A percentile compares a stretch with the other conserved stretches of the same genome.
These are phyloP conservation scores for Quercus lobata DNA, from an alignment of 331 rosid genomes.

Conservation along the genomic window DNA sequence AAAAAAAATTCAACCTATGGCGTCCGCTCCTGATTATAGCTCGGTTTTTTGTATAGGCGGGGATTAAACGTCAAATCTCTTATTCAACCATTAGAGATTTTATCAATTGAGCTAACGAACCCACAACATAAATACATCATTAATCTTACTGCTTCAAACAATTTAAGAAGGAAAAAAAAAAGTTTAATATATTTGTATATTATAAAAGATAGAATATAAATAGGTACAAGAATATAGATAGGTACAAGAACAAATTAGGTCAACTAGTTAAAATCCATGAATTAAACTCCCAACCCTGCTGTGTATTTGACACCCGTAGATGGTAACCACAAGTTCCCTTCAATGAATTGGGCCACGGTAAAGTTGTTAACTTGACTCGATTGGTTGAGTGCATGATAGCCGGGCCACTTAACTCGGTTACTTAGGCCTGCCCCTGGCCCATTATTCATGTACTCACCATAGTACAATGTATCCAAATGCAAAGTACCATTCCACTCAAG, in stretches of 20 bases:
- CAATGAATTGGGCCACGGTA: slow-evolving; percentile 64
- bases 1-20: accelerated
- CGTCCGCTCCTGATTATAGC: no score
- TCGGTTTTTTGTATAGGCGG: accelerated
- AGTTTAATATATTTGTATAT: neutral
- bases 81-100: no score
- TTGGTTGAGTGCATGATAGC: slow-evolving; percentile 49
- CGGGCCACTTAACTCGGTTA: slow-evolving; percentile 67
- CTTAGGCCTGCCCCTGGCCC: slow-evolving; percentile 58
- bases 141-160: neutral
- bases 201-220: no score
- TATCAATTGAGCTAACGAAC: accelerated
- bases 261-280: neutral
- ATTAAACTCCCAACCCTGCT: slow-evolving; percentile 37
- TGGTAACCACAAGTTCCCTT: slow-evolving; percentile 85
- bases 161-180: neutral
- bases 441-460: slow-evolving; percentile 64
- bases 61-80: accelerated
- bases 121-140: neutral
- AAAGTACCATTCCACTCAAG: slow-evolving; percentile 66
- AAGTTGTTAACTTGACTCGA: slow-evolving; percentile 38
- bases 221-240: slow-evolving; percentile 9
- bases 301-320: slow-evolving; percentile 66
- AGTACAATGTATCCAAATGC: slow-evolving; percentile 54
- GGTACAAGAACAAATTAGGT: slow-evolving; percentile 3